Evolutionary conservation across 2,329 filamentous ascomycete species (phyloP), one percentile per base, ranked within the genome.

Genomic region (Triangularia verruculosa): DNA sequence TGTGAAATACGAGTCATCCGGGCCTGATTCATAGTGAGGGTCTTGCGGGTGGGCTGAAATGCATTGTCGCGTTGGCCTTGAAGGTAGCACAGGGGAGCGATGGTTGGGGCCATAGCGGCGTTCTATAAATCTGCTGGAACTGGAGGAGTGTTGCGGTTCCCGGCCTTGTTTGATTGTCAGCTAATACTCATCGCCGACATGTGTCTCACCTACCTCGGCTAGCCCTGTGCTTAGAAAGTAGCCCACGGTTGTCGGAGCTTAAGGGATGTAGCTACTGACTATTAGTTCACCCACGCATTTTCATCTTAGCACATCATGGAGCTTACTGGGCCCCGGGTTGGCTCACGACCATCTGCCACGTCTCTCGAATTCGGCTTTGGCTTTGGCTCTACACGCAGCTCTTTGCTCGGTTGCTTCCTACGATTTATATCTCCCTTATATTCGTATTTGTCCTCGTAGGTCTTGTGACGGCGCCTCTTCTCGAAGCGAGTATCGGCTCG

Each of bases 391-490:
- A 9, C n/a, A 17, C n/a, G 12, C 22, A 7, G 22, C 2, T 28
- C 51, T 15, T 54, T 54, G 25, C 9, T 54, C 17, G 51, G 20
- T 58, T 54, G n/a, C 39, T 54, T 13, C 51, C 11, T 54, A 5
- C 22, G 12, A 11, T 55, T 61, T 39, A 4, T 24, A 2, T 32
- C 25, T 1, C 30, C 7, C 25, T 65, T 66, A 43, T 66, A 64
- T 2, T 67, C 80, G 70, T 89, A 89, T 32, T 79, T 82, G 69
- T 85, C 81, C 24, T 78, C 74, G 58, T 79, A 81, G 15, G 84
- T 88, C 72, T 83, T 89, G 66, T 81, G 77, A 30, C 87, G 80
- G 17, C 80, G 74, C 54, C 77, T 77, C 69, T 79, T 86, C 61
- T 84, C 79, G 62, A 82, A 87, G 13, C 67, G 61, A 43, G 59